A percentile compares a stretch with the other conserved stretches of the same genome.
These are phyloP conservation scores for Lasiosphaeriaceae sp. DNA, from an alignment of 495 filamentous ascomycete genomes.

Conservation along the genomic window DNA sequence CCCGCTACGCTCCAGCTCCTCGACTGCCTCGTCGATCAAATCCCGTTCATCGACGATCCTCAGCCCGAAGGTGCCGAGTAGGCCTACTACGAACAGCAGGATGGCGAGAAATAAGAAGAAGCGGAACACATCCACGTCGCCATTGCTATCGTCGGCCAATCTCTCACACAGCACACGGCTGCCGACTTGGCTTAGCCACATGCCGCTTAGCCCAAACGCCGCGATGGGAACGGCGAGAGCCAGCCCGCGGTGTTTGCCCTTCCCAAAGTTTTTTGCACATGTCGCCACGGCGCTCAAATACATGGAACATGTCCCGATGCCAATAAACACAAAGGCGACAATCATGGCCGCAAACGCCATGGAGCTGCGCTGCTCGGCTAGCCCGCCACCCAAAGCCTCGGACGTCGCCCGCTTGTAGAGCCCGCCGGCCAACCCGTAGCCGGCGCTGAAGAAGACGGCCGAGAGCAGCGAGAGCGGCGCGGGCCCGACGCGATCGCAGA, in stretches of 20 bases:
- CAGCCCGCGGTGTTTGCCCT: conserved; percentile 80
- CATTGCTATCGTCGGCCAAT: conserved; percentile 55
- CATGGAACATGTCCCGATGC: conserved; percentile 78
- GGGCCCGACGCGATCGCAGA: conserved; percentile 85
- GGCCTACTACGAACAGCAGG: conserved; percentile 61
- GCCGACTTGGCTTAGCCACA: conserved; percentile 91
- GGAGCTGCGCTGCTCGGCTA: neutral
- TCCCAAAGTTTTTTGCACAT: conserved; percentile 94
- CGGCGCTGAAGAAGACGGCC: conserved; percentile 66
- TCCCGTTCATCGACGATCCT: conserved; percentile 59
- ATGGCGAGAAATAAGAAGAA: conserved; percentile 81
- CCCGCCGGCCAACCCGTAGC: conserved; percentile 80
- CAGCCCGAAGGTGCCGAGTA: conserved; percentile 70
- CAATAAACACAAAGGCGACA: conserved; percentile 73
- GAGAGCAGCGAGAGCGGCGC: conserved; percentile 68
- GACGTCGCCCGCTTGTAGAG: conserved; percentile 62
- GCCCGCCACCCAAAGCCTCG: conserved; percentile 26
- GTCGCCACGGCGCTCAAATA: conserved; percentile 86
- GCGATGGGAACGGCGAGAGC: conserved; percentile 90
- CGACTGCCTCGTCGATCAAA: conserved; percentile 80
- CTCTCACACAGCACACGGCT: conserved; percentile 70
- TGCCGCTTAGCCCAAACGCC: conserved; percentile 83
- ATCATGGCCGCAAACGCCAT: conserved; percentile 77
- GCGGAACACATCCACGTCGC: conserved; percentile 79
- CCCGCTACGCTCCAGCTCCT: conserved; percentile 79